Conservation (phyloP, 441 rosid genomes). For the Lepidium campestre region DNA sequence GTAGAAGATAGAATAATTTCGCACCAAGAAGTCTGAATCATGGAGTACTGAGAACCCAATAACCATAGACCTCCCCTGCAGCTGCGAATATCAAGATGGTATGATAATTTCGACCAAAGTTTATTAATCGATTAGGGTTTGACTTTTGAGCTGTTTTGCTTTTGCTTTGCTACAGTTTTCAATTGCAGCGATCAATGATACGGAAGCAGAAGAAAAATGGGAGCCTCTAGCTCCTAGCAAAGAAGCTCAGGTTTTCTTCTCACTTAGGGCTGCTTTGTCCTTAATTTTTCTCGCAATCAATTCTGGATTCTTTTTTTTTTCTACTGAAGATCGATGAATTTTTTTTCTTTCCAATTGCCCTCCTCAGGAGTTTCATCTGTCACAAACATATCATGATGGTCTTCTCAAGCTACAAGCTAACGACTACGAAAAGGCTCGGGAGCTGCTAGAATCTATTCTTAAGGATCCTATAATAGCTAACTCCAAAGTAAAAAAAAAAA, state of each 20-base stretch:
- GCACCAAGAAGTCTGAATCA: conserved; percentile 13
- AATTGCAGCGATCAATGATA: conserved; percentile 91
- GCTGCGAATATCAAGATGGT: conserved; percentile 32
- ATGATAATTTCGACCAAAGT: conserved; percentile 10
- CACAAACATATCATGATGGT: conserved; percentile 89
- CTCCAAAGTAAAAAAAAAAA: conserved; percentile 42
- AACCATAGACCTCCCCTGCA: background rate
- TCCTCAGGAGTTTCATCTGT: conserved; percentile 83
- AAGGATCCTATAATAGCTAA: conserved; percentile 78
- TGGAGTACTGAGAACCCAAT: conserved; percentile 1
- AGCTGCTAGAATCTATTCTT: conserved; percentile 73
- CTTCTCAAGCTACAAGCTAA: conserved; percentile 87
- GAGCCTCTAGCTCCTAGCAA: conserved; percentile 98
- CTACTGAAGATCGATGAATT: background rate
- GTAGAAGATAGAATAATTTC: conserved; percentile 9
- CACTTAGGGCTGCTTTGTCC: conserved; percentile 2
- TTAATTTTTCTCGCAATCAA: background rate
- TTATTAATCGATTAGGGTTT: background rate
- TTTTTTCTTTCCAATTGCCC: background rate
- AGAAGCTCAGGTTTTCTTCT: conserved; percentile 80
- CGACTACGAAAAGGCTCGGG: conserved; percentile 74
- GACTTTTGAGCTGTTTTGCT: background rate
- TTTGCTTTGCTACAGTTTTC: conserved; percentile 56
- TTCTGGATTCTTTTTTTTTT: background rate
- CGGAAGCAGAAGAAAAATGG: conserved; percentile 78